Conservation (phyloP, 2,329 filamentous ascomycete species). For the Fusarium redolens region DNA sequence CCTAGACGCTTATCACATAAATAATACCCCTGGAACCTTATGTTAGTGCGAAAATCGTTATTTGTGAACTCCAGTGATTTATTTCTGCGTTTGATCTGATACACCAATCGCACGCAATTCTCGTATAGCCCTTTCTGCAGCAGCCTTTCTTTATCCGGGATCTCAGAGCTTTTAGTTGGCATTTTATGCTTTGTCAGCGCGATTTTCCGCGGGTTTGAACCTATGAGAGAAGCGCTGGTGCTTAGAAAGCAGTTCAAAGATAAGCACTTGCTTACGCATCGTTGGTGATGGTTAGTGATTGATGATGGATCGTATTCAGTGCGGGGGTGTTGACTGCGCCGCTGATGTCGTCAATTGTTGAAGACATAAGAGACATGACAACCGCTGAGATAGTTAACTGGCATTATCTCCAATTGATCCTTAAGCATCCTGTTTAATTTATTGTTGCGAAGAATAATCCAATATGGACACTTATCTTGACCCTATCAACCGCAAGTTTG, state of each 20-base stretch:
- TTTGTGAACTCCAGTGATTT: too few species aligned
- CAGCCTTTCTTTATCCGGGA: not conserved
- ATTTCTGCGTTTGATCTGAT: too few species aligned
- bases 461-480: constrained; percentile 23
- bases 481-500: constrained; percentile 16
- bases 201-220: rapidly evolving
- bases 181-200: not conserved
- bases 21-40: too few species aligned
- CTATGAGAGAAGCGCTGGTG: not conserved
- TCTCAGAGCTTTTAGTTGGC: not conserved
- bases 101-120: not conserved
- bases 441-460: rapidly evolving
- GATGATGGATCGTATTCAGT: not conserved
- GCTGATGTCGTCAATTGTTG: not conserved
- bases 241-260: not conserved
- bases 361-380: not conserved
- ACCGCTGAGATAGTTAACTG: rapidly evolving
- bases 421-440: rapidly evolving
- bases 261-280: constrained; percentile 21
- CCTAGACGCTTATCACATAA: too few species aligned
- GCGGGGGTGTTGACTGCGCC: not conserved
- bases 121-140: not conserved
- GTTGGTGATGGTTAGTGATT: not conserved
- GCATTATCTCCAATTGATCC: rapidly evolving
- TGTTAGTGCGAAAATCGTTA: too few species aligned